These are phyloP conservation scores for Lonicera japonica DNA, from an alignment of 129 eudicot species.

Conservation along the genomic window DNA sequence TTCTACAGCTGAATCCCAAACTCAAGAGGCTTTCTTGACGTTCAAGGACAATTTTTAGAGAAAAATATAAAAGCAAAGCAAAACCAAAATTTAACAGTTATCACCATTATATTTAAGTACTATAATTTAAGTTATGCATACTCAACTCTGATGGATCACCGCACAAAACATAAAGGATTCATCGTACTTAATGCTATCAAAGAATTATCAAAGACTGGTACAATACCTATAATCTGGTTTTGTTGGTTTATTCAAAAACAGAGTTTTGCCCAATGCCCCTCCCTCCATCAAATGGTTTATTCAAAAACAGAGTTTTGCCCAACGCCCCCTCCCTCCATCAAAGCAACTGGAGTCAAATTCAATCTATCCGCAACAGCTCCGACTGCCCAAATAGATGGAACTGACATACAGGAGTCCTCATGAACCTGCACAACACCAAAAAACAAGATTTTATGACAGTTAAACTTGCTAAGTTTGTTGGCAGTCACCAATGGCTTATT, in stretches of 20 bases:
- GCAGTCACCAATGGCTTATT: too few species aligned
- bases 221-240: slow-evolving; percentile 93
- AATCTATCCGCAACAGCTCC: slow-evolving; percentile 98
- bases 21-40: too few species aligned
- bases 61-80: background rate
- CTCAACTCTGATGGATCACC: too few species aligned
- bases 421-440: too few species aligned
- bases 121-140: too few species aligned
- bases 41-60: too few species aligned
- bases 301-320: slow-evolving; percentile 85
- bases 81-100: too few species aligned
- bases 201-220: background rate
- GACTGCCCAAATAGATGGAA: slow-evolving; percentile 98
- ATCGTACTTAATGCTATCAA: background rate
- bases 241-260: slow-evolving; percentile 81
- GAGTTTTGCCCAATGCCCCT: slow-evolving; percentile 91
- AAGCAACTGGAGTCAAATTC: slow-evolving; percentile 97
- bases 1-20: background rate
- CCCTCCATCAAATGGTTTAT: slow-evolving; percentile 96
- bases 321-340: slow-evolving; percentile 98
- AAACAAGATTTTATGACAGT: too few species aligned
- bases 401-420: slow-evolving; percentile 81
- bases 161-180: background rate
- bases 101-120: too few species aligned
- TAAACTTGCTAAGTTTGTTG: too few species aligned